Conservation (phyloP, 1,284 basidiomycete genomes). For the Thecaphora frezii region DNA sequence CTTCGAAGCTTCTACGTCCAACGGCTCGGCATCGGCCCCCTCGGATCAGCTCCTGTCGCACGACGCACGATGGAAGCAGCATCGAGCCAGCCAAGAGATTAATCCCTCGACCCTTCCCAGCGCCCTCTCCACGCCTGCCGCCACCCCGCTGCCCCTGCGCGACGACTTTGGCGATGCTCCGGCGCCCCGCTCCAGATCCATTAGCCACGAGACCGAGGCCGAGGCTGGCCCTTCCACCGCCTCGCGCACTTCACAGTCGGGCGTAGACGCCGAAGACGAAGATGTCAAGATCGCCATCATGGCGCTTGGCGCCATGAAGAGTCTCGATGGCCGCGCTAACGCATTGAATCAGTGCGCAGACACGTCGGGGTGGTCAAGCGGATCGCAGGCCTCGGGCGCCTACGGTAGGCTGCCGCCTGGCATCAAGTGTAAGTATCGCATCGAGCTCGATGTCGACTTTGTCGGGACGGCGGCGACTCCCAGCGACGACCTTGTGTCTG, state of each 20-base stretch:
- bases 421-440: no score
- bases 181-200: background rate
- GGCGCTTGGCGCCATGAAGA: constrained; percentile 48
- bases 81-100: constrained; percentile 21
- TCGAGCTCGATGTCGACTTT: no score
- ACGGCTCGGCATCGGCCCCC: no score
- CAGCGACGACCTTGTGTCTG: no score
- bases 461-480: no score
- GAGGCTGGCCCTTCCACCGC: constrained; percentile 8
- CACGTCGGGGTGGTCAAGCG: no score
- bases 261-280: constrained; percentile 43
- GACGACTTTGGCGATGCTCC: background rate
- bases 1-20: background rate
- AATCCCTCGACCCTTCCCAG: constrained; percentile 12
- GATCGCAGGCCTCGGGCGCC: no score
- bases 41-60: constrained; percentile 8
- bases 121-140: constrained; percentile 30
- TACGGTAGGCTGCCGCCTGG: no score
- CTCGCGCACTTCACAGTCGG: constrained; percentile 3
- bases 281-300: constrained; percentile 50
- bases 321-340: constrained; percentile 32
- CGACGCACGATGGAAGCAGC: constrained; percentile 30
- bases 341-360: background rate
- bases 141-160: constrained; percentile 5
- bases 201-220: constrained; percentile 5